These are phyloP conservation scores for Sicyos edulis DNA, from an alignment of 306 rosid species.

Conservation along the genomic window DNA sequence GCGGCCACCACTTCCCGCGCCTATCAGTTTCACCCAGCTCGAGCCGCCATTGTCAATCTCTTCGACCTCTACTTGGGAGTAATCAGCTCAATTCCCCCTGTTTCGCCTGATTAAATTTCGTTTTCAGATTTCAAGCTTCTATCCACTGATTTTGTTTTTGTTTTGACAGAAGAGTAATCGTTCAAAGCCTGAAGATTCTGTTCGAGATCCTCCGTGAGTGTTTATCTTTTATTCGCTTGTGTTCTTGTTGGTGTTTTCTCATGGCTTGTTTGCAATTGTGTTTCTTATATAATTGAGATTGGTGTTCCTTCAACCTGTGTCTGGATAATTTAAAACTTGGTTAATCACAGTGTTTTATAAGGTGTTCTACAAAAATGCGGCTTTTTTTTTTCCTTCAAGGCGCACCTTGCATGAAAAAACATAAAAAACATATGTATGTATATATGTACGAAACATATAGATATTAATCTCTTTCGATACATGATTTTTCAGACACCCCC, in stretches of 20 bases:
- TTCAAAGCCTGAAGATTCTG: conserved; percentile 55
- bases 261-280: not conserved
- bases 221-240: not conserved
- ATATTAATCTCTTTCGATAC: too few species aligned
- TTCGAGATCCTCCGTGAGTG: conserved; percentile 68
- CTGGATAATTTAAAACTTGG: conserved; percentile 2
- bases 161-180: conserved; percentile 48
- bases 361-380: too few species aligned
- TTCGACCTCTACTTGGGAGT: conserved; percentile 91
- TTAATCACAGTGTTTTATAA: not conserved
- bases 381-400: too few species aligned
- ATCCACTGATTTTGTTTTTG: not conserved
- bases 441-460: too few species aligned
- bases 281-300: not conserved
- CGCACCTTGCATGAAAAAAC: too few species aligned
- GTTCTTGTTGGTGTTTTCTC: not conserved
- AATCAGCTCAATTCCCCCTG: not conserved
- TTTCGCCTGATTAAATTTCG: not conserved
- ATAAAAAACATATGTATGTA: too few species aligned
- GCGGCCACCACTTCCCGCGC: conserved; percentile 41
- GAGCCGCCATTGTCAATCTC: conserved; percentile 69
- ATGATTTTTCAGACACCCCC: too few species aligned
- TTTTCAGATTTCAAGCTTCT: not conserved
- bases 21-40: conserved; percentile 75
- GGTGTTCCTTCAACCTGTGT: not conserved